These are phyloP conservation scores for Theobroma cacao DNA, from an alignment of 345 rosid genomes.

Conservation along the genomic window DNA sequence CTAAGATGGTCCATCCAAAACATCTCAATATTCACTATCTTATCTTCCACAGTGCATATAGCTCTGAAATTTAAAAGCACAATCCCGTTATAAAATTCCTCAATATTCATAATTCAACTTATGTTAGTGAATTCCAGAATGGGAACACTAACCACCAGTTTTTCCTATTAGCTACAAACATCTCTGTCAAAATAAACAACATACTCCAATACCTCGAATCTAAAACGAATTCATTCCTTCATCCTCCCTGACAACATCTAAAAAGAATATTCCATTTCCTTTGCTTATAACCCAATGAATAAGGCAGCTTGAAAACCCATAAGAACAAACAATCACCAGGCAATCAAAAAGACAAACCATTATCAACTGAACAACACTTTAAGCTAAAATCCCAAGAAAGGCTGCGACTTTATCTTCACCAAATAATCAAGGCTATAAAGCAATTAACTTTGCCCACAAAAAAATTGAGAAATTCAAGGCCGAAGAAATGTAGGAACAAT, in stretches of 20 bases:
- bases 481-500: not conserved
- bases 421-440: not conserved
- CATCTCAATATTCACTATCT: not conserved
- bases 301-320: not conserved
- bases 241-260: not conserved
- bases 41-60: not conserved
- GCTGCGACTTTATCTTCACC: not conserved
- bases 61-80: not conserved
- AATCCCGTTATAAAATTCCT: not conserved
- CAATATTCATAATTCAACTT: not conserved
- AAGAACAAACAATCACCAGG: not conserved
- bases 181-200: not conserved
- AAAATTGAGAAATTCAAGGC: not conserved
- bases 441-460: not conserved
- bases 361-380: not conserved
- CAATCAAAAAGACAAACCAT: not conserved
- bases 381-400: not conserved
- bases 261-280: not conserved
- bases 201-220: not conserved
- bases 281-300: not conserved
- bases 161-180: not conserved
- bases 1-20: not conserved
- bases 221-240: not conserved
- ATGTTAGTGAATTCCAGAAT: not conserved
- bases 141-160: not conserved